Percentiles rank a stretch among this genome's conserved stretches.
Evolutionary conservation across 2,329 filamentous ascomycete species (phyloP).

Genomic region (Colletotrichum theobromicola): DNA sequence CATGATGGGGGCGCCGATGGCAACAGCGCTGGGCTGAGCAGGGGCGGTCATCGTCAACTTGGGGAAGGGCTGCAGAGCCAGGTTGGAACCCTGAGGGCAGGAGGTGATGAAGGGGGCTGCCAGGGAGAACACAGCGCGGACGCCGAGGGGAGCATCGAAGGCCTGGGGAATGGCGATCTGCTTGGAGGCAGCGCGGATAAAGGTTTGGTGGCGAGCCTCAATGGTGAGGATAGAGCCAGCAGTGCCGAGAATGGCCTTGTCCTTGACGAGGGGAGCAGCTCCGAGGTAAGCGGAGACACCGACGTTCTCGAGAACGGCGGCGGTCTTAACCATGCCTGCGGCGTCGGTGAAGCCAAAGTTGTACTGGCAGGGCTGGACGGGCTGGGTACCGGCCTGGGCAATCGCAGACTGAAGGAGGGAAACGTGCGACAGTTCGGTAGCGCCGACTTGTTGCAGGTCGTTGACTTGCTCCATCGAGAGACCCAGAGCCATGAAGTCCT

Average conservation of each 20-base stretch:
- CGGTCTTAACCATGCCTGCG: slow-evolving; percentile 70
- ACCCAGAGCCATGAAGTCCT: slow-evolving; percentile 69
- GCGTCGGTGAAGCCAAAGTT: slow-evolving; percentile 74
- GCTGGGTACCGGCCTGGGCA: slow-evolving; percentile 64
- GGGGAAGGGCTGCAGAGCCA: slow-evolving; percentile 69
- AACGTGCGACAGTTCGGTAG: slow-evolving; percentile 53
- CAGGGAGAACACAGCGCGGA: slow-evolving; percentile 74
- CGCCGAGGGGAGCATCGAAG: slow-evolving; percentile 73
- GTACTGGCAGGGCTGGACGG: slow-evolving; percentile 74
- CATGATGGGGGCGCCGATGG: slow-evolving; percentile 46
- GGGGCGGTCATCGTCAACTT: slow-evolving; percentile 50
- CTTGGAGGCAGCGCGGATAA: slow-evolving; percentile 67
- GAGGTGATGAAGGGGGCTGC: slow-evolving; percentile 74
- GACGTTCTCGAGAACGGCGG: slow-evolving; percentile 73
- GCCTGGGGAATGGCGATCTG: slow-evolving; percentile 68
- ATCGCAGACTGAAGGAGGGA: slow-evolving; percentile 64
- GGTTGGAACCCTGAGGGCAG: slow-evolving; percentile 70
- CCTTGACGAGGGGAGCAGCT: slow-evolving; percentile 68
- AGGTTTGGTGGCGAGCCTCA: slow-evolving; percentile 76
- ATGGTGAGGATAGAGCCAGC: slow-evolving; percentile 76
- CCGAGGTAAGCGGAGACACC: slow-evolving; percentile 78
- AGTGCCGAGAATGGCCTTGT: slow-evolving; percentile 64
- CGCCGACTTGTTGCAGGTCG: slow-evolving; percentile 34
- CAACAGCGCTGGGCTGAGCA: slow-evolving; percentile 49
- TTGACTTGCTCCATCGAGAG: slow-evolving; percentile 58